Conservation (phyloP, 768 basidiomycete species). For the Tulasnella sp. region DNA sequence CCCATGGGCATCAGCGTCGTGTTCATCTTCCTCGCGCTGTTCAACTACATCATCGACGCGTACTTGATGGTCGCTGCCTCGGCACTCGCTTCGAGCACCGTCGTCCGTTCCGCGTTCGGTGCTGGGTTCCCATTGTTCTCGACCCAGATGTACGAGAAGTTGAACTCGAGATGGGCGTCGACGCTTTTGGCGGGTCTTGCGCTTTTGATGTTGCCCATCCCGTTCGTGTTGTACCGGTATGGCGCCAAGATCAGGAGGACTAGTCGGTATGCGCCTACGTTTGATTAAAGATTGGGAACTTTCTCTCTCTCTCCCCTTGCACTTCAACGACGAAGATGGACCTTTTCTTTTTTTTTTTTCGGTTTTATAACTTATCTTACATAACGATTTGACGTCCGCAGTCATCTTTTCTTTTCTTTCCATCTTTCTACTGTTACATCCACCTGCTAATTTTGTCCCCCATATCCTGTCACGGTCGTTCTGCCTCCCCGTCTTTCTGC, state of each 20-base stretch:
- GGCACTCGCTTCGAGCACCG: conserved; percentile 33
- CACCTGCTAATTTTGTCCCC: no score
- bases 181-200: conserved; percentile 33
- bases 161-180: conserved; percentile 35
- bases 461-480: no score
- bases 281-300: conserved; percentile 3
- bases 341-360: no score
- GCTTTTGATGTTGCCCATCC: conserved; percentile 28
- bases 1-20: conserved; percentile 21
- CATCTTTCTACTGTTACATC: neutral
- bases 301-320: no score
- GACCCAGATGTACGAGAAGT: conserved; percentile 33
- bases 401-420: neutral
- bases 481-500: no score
- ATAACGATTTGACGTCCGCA: neutral
- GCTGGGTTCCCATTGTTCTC: conserved; percentile 30
- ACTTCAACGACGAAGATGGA: neutral
- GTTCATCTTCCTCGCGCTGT: conserved; percentile 26
- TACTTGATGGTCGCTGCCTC: conserved; percentile 36
- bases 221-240: conserved; percentile 25
- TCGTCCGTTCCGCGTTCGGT: conserved; percentile 24
- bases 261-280: conserved; percentile 15
- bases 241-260: conserved; percentile 15
- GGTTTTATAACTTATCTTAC: neutral
- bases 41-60: conserved; percentile 35